phyloP scores from a whole-genome alignment of 2,329 filamentous ascomycete species.

The Diaporthe vexans region DNA sequence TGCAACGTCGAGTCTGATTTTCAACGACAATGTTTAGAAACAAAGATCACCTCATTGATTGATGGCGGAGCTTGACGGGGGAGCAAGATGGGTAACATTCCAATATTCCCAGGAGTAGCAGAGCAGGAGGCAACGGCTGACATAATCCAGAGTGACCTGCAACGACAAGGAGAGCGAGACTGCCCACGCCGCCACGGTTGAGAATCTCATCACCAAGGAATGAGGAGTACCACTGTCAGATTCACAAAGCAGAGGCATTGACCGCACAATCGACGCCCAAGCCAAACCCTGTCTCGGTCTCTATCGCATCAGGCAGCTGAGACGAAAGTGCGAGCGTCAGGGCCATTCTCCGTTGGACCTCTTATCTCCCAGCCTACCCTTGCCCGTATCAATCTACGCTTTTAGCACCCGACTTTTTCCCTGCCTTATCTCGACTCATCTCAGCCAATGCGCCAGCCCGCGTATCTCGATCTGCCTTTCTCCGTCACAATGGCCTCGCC shows the following conservation, averaged over 20 bases:
- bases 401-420: slow-evolving; percentile 29
- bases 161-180: neutral
- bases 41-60: neutral
- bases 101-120: neutral
- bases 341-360: slow-evolving; percentile 5
- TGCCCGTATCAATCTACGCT: slow-evolving; percentile 23
- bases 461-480: slow-evolving; percentile 32
- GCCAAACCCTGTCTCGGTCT: slow-evolving; percentile 5
- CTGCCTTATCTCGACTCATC: slow-evolving; percentile 32
- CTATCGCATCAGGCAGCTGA: slow-evolving; percentile 3
- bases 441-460: slow-evolving; percentile 27
- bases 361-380: slow-evolving; percentile 29
- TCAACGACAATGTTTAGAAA: slow-evolving; percentile 32
- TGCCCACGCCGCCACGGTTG: neutral
- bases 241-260: neutral
- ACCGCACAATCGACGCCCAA: slow-evolving; percentile 1
- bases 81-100: slow-evolving; percentile 10
- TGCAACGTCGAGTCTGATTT: neutral
- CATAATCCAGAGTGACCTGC: neutral
- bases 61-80: neutral
- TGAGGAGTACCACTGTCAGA: neutral
- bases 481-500: slow-evolving; percentile 20
- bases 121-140: slow-evolving; percentile 5
- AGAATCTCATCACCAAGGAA: neutral
- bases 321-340: slow-evolving; percentile 5